Evolutionary conservation across 805 yeast species (phyloP), one percentile per base, ranked within the genome.

Genomic region (Pachysolen tannophilus): DNA sequence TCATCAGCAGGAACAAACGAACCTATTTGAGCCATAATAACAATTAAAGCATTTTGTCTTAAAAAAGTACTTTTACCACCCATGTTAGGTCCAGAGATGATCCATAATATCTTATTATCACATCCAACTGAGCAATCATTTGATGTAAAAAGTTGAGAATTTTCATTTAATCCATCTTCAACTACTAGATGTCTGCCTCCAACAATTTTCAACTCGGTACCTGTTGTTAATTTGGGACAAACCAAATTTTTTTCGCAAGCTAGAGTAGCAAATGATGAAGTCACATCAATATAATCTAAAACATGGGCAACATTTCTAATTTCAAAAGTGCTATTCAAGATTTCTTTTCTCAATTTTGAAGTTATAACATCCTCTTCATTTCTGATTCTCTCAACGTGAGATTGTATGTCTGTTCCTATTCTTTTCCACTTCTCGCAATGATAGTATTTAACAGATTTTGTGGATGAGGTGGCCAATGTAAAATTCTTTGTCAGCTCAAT

Each of bases 11-110:
- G 90, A 10, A 82, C 73, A 53, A 65, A 81, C 15, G 81, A 72
- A 0, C 94, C 94, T 32, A 80, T 72, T 50, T 82, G 94, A 0
- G 83, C 76, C 60, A 82, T 57, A 18, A 82, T 75, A 3, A 71
- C 75, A 29, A 80, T 68, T 4, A 82, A 51, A 0, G 88, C 92
- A 45, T 80, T 75, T 37, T 82, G 88, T 41, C 85, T 67, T 28
- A 82, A 67, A 48, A 75, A 81, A 2, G 87, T 79, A 5, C 87
- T 79, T 49, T 82, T 82, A 6, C 92, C 92, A 6, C 90, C 90
- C 90, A 82, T 82, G 49, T 85, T 85, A 0, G 95, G 95, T 0
- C 95, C 95, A 0, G 94, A 81, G n/a, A 85, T 73, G 13, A 85
- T 65, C 63, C 83, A 69, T 2, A 71, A 49, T 5, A 50, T 44